These are phyloP conservation scores for Thuidium tamariscinum DNA, from an alignment of 225 moss, liverwort and hornwort species.

Conservation along the genomic window DNA sequence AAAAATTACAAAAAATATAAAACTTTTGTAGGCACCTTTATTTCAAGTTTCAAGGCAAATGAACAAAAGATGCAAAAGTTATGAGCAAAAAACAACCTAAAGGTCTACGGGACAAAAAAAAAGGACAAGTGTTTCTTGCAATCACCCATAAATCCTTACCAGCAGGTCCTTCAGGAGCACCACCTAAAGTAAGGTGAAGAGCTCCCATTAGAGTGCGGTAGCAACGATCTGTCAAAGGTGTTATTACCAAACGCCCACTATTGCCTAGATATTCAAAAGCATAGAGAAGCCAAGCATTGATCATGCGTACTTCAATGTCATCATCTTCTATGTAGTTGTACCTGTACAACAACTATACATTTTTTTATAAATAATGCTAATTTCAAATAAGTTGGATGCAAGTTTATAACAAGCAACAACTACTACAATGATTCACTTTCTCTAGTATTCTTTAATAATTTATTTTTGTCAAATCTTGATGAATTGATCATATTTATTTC, in stretches of 20 bases:
- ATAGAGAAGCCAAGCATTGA: conserved; percentile 64
- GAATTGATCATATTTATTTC: not conserved
- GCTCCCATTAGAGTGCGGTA: conserved; percentile 80
- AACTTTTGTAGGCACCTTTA: too few species aligned
- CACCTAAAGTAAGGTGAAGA: conserved; percentile 72
- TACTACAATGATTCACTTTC: not conserved
- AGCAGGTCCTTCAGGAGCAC: conserved; percentile 84
- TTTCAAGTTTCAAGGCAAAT: too few species aligned
- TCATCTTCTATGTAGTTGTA: conserved; percentile 35
- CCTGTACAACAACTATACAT: not conserved
- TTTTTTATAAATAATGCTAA: not conserved
- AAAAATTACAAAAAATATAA: too few species aligned
- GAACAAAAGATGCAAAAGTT: too few species aligned
- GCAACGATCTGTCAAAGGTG: conserved; percentile 76
- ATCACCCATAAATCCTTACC: conserved; percentile 27
- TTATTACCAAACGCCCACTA: conserved; percentile 64
- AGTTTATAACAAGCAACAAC: not conserved
- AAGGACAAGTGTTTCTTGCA: too few species aligned
- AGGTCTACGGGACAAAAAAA: too few species aligned
- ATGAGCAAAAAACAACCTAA: too few species aligned
- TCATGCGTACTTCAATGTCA: conserved; percentile 67
- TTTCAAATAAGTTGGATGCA: not conserved
- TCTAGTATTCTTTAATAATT: not conserved
- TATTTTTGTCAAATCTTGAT: not conserved
- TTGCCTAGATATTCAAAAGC: conserved; percentile 79